phyloP scores from a whole-genome alignment of 1,139 yeast species.

The Hemisphaericaspora subhashii region DNA sequence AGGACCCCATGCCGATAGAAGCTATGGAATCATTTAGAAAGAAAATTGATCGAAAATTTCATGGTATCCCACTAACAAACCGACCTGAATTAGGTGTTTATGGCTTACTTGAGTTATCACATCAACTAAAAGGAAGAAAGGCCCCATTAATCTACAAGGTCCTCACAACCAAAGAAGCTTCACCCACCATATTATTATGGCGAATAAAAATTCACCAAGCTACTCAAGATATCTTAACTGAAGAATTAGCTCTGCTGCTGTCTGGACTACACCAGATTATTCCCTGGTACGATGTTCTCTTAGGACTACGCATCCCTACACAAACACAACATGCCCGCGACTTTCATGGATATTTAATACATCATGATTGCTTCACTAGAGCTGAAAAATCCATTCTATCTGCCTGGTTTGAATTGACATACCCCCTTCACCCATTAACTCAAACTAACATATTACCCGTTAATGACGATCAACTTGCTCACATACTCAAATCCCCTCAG shows the following conservation, averaged over 20 bases:
- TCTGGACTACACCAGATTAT: background rate
- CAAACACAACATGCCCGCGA: background rate
- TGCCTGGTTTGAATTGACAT: background rate
- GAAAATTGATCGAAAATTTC: background rate
- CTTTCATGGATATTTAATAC: background rate
- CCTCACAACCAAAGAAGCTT: background rate
- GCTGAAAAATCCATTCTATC: background rate
- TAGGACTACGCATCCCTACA: background rate
- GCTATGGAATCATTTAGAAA: background rate
- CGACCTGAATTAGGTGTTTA: background rate
- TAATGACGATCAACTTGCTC: too few relatives aligned
- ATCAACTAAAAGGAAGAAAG: background rate
- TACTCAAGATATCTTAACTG: too few relatives aligned
- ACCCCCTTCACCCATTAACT: too few relatives aligned
- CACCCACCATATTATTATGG: background rate
- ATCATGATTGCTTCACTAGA: background rate
- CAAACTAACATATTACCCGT: too few relatives aligned
- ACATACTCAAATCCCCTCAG: too few relatives aligned
- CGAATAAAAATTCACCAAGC: background rate
- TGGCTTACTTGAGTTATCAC: background rate
- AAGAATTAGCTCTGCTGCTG: background rate
- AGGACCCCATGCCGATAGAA: background rate
- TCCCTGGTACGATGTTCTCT: background rate
- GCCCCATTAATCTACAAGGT: background rate
- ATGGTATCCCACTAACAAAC: background rate